phyloP scores from a whole-genome alignment of 768 basidiomycete genomes.

The Phaffia australis region DNA sequence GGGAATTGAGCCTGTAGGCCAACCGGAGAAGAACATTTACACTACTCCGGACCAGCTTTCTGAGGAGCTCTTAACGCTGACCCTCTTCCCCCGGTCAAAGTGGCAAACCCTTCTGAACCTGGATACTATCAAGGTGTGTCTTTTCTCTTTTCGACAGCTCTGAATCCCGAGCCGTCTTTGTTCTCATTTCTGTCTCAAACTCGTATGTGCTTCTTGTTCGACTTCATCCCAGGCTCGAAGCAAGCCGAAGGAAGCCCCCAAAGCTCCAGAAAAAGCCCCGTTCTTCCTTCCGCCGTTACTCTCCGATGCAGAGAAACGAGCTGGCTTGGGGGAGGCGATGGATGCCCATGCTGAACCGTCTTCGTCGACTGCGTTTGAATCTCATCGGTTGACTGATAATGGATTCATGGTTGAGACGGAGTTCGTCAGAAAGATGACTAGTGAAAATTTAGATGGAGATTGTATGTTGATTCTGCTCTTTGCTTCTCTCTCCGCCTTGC shows the following conservation, averaged over 20 bases:
- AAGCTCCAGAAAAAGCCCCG: conserved; percentile 86
- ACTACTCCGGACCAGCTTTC: conserved; percentile 79
- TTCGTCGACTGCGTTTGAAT: neutral
- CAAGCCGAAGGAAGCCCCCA: conserved; percentile 90
- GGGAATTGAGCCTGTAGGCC: conserved; percentile 54
- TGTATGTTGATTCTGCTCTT: conserved; percentile 48
- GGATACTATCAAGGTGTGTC: conserved; percentile 77
- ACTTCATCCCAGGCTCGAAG: conserved; percentile 63
- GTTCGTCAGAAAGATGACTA: conserved; percentile 56
- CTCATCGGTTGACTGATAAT: conserved; percentile 22
- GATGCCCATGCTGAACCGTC: conserved; percentile 46
- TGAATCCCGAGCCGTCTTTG: neutral
- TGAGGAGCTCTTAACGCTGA: conserved; percentile 83
- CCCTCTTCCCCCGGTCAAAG: conserved; percentile 75
- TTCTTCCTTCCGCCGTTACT: conserved; percentile 86
- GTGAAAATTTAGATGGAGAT: conserved; percentile 49
- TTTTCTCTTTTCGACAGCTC: neutral
- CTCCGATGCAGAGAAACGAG: conserved; percentile 57
- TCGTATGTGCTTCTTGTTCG: neutral
- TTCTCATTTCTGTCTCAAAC: neutral
- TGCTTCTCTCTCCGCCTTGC: neutral
- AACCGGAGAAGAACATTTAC: conserved; percentile 55
- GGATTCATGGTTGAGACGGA: conserved; percentile 42
- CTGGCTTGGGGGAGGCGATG: conserved; percentile 49
- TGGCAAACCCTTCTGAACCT: conserved; percentile 98